Conservation (phyloP, 768 basidiomycete species). For the Mycena vulgaris region DNA sequence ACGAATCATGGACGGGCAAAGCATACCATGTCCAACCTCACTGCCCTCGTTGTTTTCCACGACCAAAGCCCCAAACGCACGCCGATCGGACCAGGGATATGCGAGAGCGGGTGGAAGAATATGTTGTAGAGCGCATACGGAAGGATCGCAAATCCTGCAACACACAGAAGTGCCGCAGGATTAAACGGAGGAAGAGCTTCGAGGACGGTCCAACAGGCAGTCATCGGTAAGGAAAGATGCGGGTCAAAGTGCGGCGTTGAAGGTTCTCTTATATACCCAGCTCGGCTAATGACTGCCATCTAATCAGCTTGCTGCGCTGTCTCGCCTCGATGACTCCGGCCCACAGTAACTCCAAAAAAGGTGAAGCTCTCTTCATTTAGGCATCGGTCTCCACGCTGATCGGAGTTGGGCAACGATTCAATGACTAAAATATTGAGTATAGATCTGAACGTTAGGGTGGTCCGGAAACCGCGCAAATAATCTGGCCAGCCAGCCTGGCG, state of each 20-base stretch:
- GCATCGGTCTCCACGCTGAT: too few species aligned
- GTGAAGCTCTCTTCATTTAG: too few species aligned
- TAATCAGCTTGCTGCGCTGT: too few species aligned
- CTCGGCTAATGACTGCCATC: too few species aligned
- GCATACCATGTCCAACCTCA: conserved; percentile 25
- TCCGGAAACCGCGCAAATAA: too few species aligned
- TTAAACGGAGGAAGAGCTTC: background rate
- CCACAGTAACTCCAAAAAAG: too few species aligned
- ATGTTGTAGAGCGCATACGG: conserved; percentile 11
- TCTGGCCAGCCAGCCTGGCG: too few species aligned
- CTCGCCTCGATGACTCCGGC: too few species aligned
- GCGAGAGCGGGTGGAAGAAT: conserved; percentile 16
- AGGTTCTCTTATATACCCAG: too few species aligned
- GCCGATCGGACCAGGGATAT: conserved; percentile 18
- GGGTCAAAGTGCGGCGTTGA: background rate
- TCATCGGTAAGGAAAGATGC: background rate
- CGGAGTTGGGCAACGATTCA: too few species aligned
- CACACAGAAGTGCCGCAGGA: background rate
- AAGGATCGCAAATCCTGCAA: background rate
- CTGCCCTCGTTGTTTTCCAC: conserved; percentile 21
- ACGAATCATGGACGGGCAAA: background rate
- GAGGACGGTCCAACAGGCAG: background rate
- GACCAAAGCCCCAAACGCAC: conserved; percentile 11
- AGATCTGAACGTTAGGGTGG: too few species aligned
- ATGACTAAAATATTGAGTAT: too few species aligned